These are phyloP conservation scores for Extremus antarcticus DNA, from an alignment of 495 filamentous ascomycete species.

Conservation along the genomic window DNA sequence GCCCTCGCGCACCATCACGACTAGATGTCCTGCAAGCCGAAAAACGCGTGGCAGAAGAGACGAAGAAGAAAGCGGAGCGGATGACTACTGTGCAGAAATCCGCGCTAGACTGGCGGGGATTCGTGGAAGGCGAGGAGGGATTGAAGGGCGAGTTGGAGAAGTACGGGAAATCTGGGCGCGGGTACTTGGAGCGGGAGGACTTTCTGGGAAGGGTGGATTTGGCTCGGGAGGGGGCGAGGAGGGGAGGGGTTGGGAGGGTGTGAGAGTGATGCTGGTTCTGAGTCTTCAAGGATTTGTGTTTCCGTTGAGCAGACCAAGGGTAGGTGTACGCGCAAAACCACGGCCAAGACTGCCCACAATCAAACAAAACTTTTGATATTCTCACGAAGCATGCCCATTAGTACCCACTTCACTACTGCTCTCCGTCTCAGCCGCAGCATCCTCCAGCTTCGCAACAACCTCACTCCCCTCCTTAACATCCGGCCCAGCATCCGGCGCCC, in stretches of 20 bases:
- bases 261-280: conserved; percentile 32
- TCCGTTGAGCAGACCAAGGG: too few relatives aligned
- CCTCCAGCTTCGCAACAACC: conserved; percentile 5
- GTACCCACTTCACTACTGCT: too few relatives aligned
- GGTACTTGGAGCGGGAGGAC: conserved; percentile 72
- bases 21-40: conserved; percentile 8
- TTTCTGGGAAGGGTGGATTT: conserved; percentile 77
- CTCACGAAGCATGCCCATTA: not conserved
- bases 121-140: conserved; percentile 73
- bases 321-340: too few relatives aligned
- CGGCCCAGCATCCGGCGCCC: conserved; percentile 1
- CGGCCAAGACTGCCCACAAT: too few relatives aligned
- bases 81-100: conserved; percentile 96
- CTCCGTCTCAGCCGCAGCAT: not conserved
- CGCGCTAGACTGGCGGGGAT: conserved; percentile 85
- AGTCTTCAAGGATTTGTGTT: not conserved
- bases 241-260: conserved; percentile 48
- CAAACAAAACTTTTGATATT: not conserved
- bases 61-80: conserved; percentile 55
- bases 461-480: conserved; percentile 1
- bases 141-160: conserved; percentile 82
- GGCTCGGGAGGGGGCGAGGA: conserved; percentile 63
- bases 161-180: conserved; percentile 73
- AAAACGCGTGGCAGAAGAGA: conserved; percentile 32
- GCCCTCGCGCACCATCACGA: conserved; percentile 35